A percentile compares a stretch with the other conserved stretches of the same genome.
Conservation (phyloP, 768 basidiomycete species). For the Tricholoma bakamatsutake region DNA sequence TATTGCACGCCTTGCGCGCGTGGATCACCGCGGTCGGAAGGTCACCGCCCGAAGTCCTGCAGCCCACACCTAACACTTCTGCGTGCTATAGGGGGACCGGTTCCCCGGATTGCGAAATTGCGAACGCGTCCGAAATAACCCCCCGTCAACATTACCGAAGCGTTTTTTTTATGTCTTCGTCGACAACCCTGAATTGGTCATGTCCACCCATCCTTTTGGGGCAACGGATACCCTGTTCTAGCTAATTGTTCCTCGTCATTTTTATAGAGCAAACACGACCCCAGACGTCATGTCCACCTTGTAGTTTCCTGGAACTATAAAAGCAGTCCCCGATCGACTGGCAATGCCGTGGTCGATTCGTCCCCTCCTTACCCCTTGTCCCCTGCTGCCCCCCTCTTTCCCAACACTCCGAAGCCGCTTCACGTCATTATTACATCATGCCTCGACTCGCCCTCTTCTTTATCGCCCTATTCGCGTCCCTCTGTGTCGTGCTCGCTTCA, state of each 20-base stretch:
- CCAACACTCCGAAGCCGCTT: constrained; percentile 5
- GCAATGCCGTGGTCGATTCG: constrained; percentile 13
- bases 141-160: not conserved
- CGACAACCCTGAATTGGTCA: constrained; percentile 7
- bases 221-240: not conserved
- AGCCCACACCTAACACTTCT: constrained; percentile 7
- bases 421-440: constrained; percentile 23
- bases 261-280: constrained; percentile 10
- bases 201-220: not conserved
- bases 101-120: constrained; percentile 3
- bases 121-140: not conserved
- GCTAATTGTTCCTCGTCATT: constrained; percentile 1
- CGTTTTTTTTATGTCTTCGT: constrained; percentile 4
- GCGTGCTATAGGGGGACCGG: constrained; percentile 6
- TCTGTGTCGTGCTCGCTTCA: constrained; percentile 37
- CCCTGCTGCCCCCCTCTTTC: constrained; percentile 7
- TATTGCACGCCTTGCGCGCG: constrained; percentile 8
- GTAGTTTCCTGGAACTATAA: constrained; percentile 15
- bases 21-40: constrained; percentile 19
- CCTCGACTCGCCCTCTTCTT: constrained; percentile 31
- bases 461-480: constrained; percentile 36
- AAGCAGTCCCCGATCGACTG: constrained; percentile 15
- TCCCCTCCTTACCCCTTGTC: constrained; percentile 12
- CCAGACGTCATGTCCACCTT: not conserved
- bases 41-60: not conserved